phyloP scores from a whole-genome alignment of 2,329 filamentous ascomycete genomes.

The Aspergillus texensis region DNA sequence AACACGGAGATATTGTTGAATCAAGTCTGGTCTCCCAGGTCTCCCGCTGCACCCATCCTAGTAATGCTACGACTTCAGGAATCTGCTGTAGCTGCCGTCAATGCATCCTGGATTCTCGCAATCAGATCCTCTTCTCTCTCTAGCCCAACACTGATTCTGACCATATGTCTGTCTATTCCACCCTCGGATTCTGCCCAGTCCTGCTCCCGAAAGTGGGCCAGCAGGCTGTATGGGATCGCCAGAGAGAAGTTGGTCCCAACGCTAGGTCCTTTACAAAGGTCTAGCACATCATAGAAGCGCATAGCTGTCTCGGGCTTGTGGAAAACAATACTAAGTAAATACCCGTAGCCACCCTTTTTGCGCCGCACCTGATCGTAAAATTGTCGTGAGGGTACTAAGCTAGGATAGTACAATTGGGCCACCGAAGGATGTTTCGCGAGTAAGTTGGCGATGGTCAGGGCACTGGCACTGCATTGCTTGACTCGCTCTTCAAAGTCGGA shows the following conservation, averaged over 20 bases:
- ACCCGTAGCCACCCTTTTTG: conserved; percentile 27
- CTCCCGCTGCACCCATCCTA: background rate
- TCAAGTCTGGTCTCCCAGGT: background rate
- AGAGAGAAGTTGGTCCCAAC: conserved; percentile 35
- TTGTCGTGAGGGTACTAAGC: conserved; percentile 13
- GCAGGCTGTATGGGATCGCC: conserved; percentile 25
- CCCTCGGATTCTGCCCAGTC: conserved; percentile 32
- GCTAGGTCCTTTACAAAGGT: conserved; percentile 34
- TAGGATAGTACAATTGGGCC: conserved; percentile 27
- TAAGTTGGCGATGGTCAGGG: conserved; percentile 24
- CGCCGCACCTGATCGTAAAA: conserved; percentile 25
- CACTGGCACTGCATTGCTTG: conserved; percentile 22
- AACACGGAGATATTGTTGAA: background rate
- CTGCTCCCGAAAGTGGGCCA: conserved; percentile 28
- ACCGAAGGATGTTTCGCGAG: conserved; percentile 22
- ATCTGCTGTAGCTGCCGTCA: background rate
- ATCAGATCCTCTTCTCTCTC: conserved; percentile 15
- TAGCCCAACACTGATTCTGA: conserved; percentile 25
- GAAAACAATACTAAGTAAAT: conserved; percentile 29
- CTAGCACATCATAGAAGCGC: conserved; percentile 34
- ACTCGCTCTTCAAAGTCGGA: conserved; percentile 26
- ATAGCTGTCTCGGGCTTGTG: conserved; percentile 19
- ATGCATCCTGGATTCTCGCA: background rate
- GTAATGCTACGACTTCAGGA: background rate
- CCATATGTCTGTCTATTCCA: conserved; percentile 26